Percentiles rank a stretch among this genome's conserved stretches.
These are phyloP conservation scores for Chlorella ohadii DNA, from an alignment of 139 green algal genomes.

Conservation along the genomic window DNA sequence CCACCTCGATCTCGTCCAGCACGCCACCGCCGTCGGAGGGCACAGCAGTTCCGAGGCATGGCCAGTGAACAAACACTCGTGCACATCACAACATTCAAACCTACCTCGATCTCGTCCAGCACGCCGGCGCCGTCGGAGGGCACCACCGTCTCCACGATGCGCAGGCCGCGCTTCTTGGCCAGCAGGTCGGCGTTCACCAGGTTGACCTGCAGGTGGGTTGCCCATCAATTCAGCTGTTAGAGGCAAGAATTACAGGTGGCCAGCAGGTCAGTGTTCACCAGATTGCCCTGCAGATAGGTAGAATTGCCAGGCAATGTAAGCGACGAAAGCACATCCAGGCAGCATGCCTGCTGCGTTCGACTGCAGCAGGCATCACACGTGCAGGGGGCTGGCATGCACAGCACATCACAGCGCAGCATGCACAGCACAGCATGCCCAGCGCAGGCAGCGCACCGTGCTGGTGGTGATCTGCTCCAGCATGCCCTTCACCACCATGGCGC, in stretches of 20 bases:
- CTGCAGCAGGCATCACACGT: too few relatives aligned
- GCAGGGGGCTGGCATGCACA: too few relatives aligned
- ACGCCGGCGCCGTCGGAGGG: constrained; percentile 12
- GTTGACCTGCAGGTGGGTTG: constrained; percentile 69
- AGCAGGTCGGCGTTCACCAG: constrained; percentile 97
- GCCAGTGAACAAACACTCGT: too few relatives aligned
- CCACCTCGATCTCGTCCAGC: constrained; percentile 27
- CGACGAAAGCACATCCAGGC: too few relatives aligned
- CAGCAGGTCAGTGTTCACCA: too few relatives aligned
- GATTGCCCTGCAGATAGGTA: too few relatives aligned
- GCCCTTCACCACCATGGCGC: constrained; percentile 94
- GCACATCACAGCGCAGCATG: too few relatives aligned
- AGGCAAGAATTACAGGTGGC: too few relatives aligned
- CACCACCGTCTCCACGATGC: constrained; percentile 74
- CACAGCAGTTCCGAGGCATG: too few relatives aligned
- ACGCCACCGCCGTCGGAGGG: constrained; percentile 6
- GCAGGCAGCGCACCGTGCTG: not conserved
- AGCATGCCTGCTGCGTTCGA: too few relatives aligned
- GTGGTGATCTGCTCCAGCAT: constrained; percentile 74
- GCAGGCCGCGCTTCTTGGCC: constrained; percentile 87
- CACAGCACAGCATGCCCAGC: not conserved
- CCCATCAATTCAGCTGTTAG: too few relatives aligned
- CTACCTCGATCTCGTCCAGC: constrained; percentile 26
- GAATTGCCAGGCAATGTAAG: too few relatives aligned
- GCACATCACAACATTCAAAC: not conserved